Evolutionary conservation across 495 filamentous ascomycete species (phyloP), one percentile per base, ranked within the genome.

Genomic region (Penicillium flavigenum): DNA sequence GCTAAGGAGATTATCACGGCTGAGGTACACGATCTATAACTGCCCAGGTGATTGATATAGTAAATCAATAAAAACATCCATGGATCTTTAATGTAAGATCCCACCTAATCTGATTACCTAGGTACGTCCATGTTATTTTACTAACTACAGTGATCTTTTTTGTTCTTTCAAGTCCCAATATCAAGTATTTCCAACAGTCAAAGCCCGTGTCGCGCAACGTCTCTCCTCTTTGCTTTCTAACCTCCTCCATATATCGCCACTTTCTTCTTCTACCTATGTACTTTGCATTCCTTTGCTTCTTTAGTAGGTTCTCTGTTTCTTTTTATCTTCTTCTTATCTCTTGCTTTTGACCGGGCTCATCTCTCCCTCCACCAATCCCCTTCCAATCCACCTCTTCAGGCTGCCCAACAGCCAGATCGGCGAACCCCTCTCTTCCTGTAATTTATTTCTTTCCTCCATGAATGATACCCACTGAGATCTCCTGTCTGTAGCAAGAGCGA

Each of bases 341-440:
- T 32, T 32, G 17, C 34, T 39, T 46, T 29, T 10, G 11, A 10
- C 31, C 31, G 14, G 34, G 34, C 34, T n/a, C 16, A 34, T 56
- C 22, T 32, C 20, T 29, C 14, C 38, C 19, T 34, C 20, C 45
- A 24, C 41, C 34, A 34, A 42, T 45, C 49, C 46, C 24, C 39
- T 43, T 38, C 14, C 34, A 32, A 39, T 46, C 51, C 56, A 7
- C 57, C 39, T 45, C 41, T 32, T 41, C 47, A 41, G 17, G 17
- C 42, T 46, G 20, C 64, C 55, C 32, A 47, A 47, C 51, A 20
- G 49, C 56, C 42, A 42, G 19, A 50, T 47, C 45, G 17, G 31
- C n/a, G 22, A 27, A 2, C 16, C 34, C 5, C 34, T 38, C 34
- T 7, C 34, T n/a, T 38, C 16, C 34, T n/a, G 34, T 16, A 16